Conservation (phyloP, 768 basidiomycete genomes). For the Agrocybe chaxingu region DNA sequence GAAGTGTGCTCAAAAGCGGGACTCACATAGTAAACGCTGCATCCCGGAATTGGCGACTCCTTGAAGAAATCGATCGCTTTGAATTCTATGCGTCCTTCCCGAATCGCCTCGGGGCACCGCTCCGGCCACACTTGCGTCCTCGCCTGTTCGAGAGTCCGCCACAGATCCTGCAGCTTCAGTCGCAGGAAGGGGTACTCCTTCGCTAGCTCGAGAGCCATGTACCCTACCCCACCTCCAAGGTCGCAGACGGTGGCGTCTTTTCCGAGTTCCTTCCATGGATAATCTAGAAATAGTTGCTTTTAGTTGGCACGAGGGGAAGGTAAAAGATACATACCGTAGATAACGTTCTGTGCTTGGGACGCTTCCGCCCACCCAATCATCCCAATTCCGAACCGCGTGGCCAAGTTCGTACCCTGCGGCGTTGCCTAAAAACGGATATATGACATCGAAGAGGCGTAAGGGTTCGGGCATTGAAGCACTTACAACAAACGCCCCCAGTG, state of each 20-base stretch:
- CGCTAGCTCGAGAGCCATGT: constrained; percentile 27
- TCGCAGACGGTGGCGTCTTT: constrained; percentile 31
- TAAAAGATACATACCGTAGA: constrained; percentile 13
- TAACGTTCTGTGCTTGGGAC: constrained; percentile 17
- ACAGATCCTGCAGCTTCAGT: constrained; percentile 36
- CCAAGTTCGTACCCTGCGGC: constrained; percentile 12
- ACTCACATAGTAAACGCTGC: constrained; percentile 40
- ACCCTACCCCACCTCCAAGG: constrained; percentile 37
- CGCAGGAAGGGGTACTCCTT: constrained; percentile 30
- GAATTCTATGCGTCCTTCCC: constrained; percentile 33
- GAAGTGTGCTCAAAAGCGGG: background rate
- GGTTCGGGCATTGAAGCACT: too few species aligned
- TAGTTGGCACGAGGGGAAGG: background rate
- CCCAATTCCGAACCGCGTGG: constrained; percentile 24
- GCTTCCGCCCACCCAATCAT: constrained; percentile 29
- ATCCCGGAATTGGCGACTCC: constrained; percentile 30
- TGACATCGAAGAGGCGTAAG: too few species aligned
- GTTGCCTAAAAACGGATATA: too few species aligned
- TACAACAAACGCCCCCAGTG: too few species aligned
- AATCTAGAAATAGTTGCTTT: constrained; percentile 18
- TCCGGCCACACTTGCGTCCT: constrained; percentile 27
- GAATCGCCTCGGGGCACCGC: constrained; percentile 31
- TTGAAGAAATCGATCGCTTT: constrained; percentile 35
- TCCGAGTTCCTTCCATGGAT: constrained; percentile 30
- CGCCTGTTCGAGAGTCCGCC: constrained; percentile 25